These are phyloP conservation scores for Moringa oleifera DNA, from an alignment of 345 rosid genomes.

Conservation along the genomic window DNA sequence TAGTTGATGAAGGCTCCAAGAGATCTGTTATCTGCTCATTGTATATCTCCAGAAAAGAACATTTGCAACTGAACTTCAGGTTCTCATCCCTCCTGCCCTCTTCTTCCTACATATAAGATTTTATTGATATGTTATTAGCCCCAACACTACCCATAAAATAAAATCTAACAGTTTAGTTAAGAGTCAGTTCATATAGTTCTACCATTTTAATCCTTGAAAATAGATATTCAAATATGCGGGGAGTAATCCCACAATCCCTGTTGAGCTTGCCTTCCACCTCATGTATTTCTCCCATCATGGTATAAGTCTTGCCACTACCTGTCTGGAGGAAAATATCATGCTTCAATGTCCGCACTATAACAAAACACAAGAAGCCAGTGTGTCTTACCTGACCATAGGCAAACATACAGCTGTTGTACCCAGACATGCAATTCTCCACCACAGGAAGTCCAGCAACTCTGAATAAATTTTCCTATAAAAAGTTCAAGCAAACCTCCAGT, in stretches of 20 bases:
- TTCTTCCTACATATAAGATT: conserved; percentile 56
- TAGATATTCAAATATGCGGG: conserved; percentile 74
- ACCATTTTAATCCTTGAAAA: conserved; percentile 78
- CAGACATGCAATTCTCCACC: conserved; percentile 97
- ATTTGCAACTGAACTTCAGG: conserved; percentile 75
- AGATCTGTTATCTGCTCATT: conserved; percentile 94
- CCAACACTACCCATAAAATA: neutral
- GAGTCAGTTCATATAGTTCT: neutral
- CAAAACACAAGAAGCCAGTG: neutral
- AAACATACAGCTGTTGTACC: conserved; percentile 90
- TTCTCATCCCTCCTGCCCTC: conserved; percentile 69
- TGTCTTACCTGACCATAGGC: conserved; percentile 90
- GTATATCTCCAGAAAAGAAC: conserved; percentile 90
- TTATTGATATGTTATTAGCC: conserved; percentile 2
- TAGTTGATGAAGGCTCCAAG: conserved; percentile 79
- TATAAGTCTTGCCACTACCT: conserved; percentile 96
- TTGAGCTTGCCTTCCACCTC: conserved; percentile 43
- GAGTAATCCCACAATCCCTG: conserved; percentile 81
- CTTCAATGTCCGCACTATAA: too few relatives aligned
- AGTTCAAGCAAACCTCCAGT: neutral
- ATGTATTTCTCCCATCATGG: conserved; percentile 87
- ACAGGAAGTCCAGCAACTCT: conserved; percentile 76
- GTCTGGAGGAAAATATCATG: conserved; percentile 49
- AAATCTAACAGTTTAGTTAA: neutral
- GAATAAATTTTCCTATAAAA: conserved; percentile 65